Evolutionary conservation across 2,329 filamentous ascomycete genomes (phyloP), one percentile per base, ranked within the genome.

Genomic region (Ophiostoma sp.): DNA sequence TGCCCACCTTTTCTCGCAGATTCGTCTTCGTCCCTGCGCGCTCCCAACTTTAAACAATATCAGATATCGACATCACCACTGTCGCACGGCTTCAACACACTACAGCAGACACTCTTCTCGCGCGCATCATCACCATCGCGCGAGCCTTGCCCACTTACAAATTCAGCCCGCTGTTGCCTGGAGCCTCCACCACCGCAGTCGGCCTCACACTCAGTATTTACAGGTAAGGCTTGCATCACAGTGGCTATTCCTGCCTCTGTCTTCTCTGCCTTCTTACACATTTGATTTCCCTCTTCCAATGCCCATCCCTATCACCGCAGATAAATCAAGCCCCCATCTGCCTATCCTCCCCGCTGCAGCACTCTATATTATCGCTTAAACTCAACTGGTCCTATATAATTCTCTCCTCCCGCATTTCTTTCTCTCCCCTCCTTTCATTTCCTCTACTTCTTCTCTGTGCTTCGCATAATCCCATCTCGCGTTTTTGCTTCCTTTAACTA

Each of bases 121-220:
- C 60, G 60, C 60, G 33, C 60, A 35, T 13, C 5, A 23, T 39
- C 17, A 35, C 35, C 23, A 20, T 39, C 35, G 62, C 35, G 62
- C 62, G 35, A 65, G 62, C 62, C 62, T 65, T 39, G 35, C 11
- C 62, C 33, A 64, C 62, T 65, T 35, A 65, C 62, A 65, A 65
- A 65, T 65, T 8, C 62, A 39, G 62, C 20, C 62, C 62, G 33
- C 62, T 65, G 62, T 39, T 65, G 62, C 62, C 62, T 65, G 35
- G 62, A 65, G 17, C 62, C 62, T 65, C 62, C 35, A 13, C n/a
- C 35, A 65, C 62, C 3, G 15, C 62, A n/a, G 62, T 65, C 35
- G 35, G 62, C 62, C 52, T 39, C 15, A 39, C n/a, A 39, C 23
- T 65, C 57, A 62, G 27, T 65, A 41, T 41, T 20, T 11, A 39